Conservation (phyloP, 331 rosid genomes). For the Stylosanthes scabra region DNA sequence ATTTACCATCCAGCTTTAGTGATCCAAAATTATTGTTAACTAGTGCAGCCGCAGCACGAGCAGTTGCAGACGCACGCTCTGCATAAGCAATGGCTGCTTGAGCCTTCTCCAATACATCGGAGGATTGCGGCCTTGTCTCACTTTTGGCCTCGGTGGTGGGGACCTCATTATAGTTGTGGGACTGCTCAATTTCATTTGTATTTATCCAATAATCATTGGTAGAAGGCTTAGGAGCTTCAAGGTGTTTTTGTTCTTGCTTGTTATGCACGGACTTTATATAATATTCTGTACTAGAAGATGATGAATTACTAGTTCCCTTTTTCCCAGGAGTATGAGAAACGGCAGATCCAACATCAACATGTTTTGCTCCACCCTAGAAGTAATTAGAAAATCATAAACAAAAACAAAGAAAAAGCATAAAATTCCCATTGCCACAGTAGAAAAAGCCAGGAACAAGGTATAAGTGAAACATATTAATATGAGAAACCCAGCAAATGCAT, state of each 20-base stretch:
- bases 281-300: slow-evolving; percentile 41
- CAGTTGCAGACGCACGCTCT: slow-evolving; percentile 82
- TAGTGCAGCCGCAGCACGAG: slow-evolving; percentile 81
- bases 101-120: slow-evolving; percentile 80
- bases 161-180: slow-evolving; percentile 40
- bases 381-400: slow-evolving; percentile 35
- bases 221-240: slow-evolving; percentile 49
- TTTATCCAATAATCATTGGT: slow-evolving; percentile 37
- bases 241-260: slow-evolving; percentile 53
- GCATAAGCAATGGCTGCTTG: slow-evolving; percentile 90
- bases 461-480: slow-evolving; percentile 1
- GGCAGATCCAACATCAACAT: slow-evolving; percentile 50
- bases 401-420: slow-evolving; percentile 1
- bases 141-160: slow-evolving; percentile 42
- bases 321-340: slow-evolving; percentile 51
- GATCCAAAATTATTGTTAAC: slow-evolving; percentile 58
- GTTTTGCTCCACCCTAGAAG: slow-evolving; percentile 79
- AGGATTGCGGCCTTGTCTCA: slow-evolving; percentile 56
- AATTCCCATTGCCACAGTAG: background rate
- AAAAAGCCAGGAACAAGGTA: slow-evolving; percentile 5
- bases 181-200: slow-evolving; percentile 65
- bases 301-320: slow-evolving; percentile 43
- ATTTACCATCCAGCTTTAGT: slow-evolving; percentile 52
- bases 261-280: slow-evolving; percentile 35
- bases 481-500: background rate